Percentiles rank a stretch among this genome's conserved stretches.
These are phyloP conservation scores for Halophytophthora batemanensis DNA, from an alignment of 352 stramenopile species.

Conservation along the genomic window DNA sequence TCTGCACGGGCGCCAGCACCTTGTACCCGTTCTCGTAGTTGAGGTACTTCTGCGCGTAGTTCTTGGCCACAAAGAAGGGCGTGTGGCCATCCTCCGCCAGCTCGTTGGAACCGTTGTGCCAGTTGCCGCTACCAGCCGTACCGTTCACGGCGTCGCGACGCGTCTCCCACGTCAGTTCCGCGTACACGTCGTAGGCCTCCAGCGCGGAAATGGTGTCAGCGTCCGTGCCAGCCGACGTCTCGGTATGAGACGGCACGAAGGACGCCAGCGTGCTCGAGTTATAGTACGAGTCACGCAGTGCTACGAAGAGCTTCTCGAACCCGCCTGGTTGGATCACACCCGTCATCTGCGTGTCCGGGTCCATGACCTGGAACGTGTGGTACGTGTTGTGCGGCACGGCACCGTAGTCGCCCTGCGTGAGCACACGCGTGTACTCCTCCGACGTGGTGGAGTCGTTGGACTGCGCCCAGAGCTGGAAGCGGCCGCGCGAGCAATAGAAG, in stretches of 20 bases:
- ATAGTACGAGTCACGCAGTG: slow-evolving; percentile 36
- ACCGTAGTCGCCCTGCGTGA: slow-evolving; percentile 52
- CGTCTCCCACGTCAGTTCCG: slow-evolving; percentile 36
- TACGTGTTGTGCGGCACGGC: slow-evolving; percentile 58
- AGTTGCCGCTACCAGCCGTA: slow-evolving; percentile 38
- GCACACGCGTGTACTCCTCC: slow-evolving; percentile 40
- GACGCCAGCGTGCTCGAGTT: slow-evolving; percentile 43
- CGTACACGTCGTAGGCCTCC: slow-evolving; percentile 46
- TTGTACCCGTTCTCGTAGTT: slow-evolving; percentile 56
- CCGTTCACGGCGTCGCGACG: slow-evolving; percentile 41
- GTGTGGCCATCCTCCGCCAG: slow-evolving; percentile 38
- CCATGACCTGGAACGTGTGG: slow-evolving; percentile 53
- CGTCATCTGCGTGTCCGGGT: slow-evolving; percentile 56
- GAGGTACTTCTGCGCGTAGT: slow-evolving; percentile 56
- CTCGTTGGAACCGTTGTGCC: slow-evolving; percentile 48
- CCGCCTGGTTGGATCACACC: slow-evolving; percentile 51
- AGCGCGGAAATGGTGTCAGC: slow-evolving; percentile 37
- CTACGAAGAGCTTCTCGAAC: slow-evolving; percentile 55
- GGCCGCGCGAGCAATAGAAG: slow-evolving; percentile 53
- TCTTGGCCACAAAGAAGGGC: slow-evolving; percentile 55
- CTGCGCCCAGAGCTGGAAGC: slow-evolving; percentile 50
- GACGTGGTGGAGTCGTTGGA: slow-evolving; percentile 19
- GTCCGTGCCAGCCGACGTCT: slow-evolving; percentile 29
- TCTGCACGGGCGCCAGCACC: slow-evolving; percentile 44
- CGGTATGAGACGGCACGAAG: slow-evolving; percentile 32